Base-by-base conservation (phyloP, 2,329 filamentous ascomycete species). In the Curvularia sp. region DNA sequence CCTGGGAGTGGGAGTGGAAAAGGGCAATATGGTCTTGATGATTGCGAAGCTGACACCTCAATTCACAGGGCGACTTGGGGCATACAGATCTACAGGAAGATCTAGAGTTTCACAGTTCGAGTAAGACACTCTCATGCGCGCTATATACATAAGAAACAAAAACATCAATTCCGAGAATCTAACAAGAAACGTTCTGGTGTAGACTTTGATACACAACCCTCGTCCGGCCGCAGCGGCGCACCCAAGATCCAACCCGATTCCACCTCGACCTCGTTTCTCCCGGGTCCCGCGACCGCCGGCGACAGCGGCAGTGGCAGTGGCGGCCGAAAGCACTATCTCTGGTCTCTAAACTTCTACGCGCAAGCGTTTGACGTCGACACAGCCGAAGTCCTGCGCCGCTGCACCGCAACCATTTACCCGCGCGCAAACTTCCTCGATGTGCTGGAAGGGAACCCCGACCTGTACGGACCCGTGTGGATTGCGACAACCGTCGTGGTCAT, bases 351-450 rank as follows among this genome's bases (percentile, higher is more conserved):
- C 57, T 99, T 97, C 83, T 99, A 99, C 81, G 88, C 93, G 55
- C 95, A 97, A 80, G 98, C 95, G 86, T 99, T 99, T 81, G 95
- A 99, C 75, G 94, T 99, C 64, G 95, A 99, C 80, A 98, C 95
- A 1, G 89, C 86, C 59, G 91, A 95, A 52, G 93, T 99, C 19
- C 81, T 97, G 55, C 84, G 89, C 72, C 90, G 95, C 66, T 98
- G 95, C 80, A 89, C 88, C 78, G 90, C 93, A 1, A 89, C 94
- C n/a, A 81, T 98, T 38, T 97, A 90, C 78, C 95, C 95, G 45
- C 89, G 92, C 63, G 89, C 89, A 57, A 97, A 97, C 82, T 99
- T 99, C 80, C 88, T 99, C 63, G 95, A 99, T 74, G 92, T 98
- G 34, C 85, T 99, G 27, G 95, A 99, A 76, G 95, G 95, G 19